Evolutionary conservation across 805 yeast genomes (phyloP).

Genomic region (Saccharomycopsis fodiens): DNA sequence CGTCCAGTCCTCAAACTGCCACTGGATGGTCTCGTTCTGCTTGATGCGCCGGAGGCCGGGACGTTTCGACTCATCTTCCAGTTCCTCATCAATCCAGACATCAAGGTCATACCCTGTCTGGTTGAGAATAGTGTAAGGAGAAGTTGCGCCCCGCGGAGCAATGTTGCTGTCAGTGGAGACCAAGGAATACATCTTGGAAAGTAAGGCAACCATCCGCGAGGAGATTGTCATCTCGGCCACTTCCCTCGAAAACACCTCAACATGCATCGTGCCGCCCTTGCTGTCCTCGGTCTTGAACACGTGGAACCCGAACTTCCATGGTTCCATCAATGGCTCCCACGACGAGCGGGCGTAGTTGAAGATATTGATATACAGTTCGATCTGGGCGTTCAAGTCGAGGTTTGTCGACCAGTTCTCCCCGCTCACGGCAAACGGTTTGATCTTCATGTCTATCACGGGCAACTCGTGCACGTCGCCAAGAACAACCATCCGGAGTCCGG

Average conservation of each 20-base stretch:
- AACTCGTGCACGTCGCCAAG: constrained; percentile 89
- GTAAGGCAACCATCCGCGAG: constrained; percentile 68
- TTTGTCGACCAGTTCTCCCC: constrained; percentile 87
- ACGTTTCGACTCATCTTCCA: constrained; percentile 27
- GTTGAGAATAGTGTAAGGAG: constrained; percentile 74
- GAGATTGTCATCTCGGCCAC: constrained; percentile 76
- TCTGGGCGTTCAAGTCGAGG: constrained; percentile 55
- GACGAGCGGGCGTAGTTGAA: constrained; percentile 84
- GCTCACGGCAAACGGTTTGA: constrained; percentile 57
- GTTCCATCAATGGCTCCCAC: constrained; percentile 93
- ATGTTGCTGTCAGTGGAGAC: constrained; percentile 46
- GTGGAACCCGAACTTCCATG: constrained; percentile 74
- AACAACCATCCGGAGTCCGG: constrained; percentile 72
- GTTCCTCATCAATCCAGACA: constrained; percentile 80
- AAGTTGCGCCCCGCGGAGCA: constrained; percentile 66
- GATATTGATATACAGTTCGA: constrained; percentile 63
- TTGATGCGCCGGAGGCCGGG: constrained; percentile 27
- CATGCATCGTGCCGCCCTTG: constrained; percentile 30
- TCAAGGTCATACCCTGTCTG: constrained; percentile 80
- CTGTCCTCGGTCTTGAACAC: constrained; percentile 47
- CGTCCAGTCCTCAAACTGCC: constrained; percentile 97
- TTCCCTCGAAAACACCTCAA: constrained; percentile 71
- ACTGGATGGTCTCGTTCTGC: constrained; percentile 49
- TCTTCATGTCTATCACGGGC: constrained; percentile 73
- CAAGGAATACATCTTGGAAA: constrained; percentile 59